phyloP scores from a whole-genome alignment of 2,329 filamentous ascomycete genomes.

The Pyrenochaeta sp. region DNA sequence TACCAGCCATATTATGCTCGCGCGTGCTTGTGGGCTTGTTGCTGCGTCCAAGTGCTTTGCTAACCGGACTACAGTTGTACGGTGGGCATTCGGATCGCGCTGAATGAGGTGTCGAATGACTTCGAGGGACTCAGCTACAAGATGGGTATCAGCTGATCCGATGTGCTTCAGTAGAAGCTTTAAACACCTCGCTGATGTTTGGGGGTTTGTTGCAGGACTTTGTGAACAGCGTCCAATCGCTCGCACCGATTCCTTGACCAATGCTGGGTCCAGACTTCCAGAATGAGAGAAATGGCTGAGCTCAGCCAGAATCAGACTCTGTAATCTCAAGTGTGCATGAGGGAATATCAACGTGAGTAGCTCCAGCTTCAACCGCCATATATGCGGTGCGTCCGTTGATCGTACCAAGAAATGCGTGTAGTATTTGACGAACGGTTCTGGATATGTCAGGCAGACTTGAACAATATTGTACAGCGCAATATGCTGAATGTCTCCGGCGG shows the following conservation, averaged over 20 bases:
- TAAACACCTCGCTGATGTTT: slow-evolving; percentile 76
- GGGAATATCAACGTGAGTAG: slow-evolving; percentile 91
- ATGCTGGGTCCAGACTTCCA: slow-evolving; percentile 73
- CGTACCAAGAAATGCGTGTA: slow-evolving; percentile 89
- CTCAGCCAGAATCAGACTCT: slow-evolving; percentile 89
- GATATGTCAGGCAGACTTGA: slow-evolving; percentile 80
- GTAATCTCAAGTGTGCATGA: slow-evolving; percentile 75
- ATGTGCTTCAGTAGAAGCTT: slow-evolving; percentile 86
- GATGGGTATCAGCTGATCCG: slow-evolving; percentile 82
- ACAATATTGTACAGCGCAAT: slow-evolving; percentile 94
- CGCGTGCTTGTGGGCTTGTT: slow-evolving; percentile 85
- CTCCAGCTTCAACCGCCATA: slow-evolving; percentile 93
- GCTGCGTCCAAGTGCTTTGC: slow-evolving; percentile 92
- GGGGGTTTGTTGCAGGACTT: slow-evolving; percentile 51
- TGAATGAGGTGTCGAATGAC: slow-evolving; percentile 97
- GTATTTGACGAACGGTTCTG: slow-evolving; percentile 85
- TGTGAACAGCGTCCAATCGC: slow-evolving; percentile 95
- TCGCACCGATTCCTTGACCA: slow-evolving; percentile 88
- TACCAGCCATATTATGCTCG: slow-evolving; percentile 96
- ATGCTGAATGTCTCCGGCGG: slow-evolving; percentile 86
- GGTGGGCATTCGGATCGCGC: slow-evolving; percentile 81
- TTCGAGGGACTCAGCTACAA: slow-evolving; percentile 92
- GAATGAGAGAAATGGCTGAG: slow-evolving; percentile 98
- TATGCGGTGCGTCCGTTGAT: slow-evolving; percentile 77
- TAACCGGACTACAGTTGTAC: slow-evolving; percentile 84